phyloP scores from a whole-genome alignment of 768 basidiomycete genomes.

The Cyclocybe cylindracea region DNA sequence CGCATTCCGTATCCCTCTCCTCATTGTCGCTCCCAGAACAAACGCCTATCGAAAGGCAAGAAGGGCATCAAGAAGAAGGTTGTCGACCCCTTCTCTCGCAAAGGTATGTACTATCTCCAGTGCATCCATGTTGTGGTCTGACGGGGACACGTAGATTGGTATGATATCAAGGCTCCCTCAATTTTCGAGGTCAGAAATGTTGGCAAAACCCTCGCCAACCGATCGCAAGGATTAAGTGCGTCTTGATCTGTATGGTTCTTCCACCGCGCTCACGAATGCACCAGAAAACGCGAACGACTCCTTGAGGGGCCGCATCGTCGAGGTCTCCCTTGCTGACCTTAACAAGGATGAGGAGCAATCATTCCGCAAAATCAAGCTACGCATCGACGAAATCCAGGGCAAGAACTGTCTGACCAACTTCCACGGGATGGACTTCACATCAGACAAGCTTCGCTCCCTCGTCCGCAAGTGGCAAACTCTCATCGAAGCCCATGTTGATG shows the following conservation, averaged over 20 bases:
- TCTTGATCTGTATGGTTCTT: conserved; percentile 20
- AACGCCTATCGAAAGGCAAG: conserved; percentile 97
- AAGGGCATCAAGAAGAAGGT: conserved; percentile 99
- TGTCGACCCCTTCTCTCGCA: conserved; percentile 99
- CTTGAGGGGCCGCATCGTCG: conserved; percentile 93
- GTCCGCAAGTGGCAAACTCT: conserved; percentile 99
- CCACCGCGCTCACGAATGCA: conserved; percentile 3
- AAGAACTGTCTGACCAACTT: conserved; percentile 99
- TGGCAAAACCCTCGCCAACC: conserved; percentile 98
- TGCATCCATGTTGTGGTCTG: conserved; percentile 4
- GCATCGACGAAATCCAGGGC: conserved; percentile 95
- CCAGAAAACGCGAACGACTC: conserved; percentile 98
- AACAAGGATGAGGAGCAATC: conserved; percentile 99
- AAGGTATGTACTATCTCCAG: conserved; percentile 57
- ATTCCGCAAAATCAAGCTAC: conserved; percentile 99
- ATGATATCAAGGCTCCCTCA: conserved; percentile 97
- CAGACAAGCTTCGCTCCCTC: conserved; percentile 99
- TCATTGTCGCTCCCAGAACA: conserved; percentile 63
- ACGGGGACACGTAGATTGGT: conserved; percentile 74
- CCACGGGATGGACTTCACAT: conserved; percentile 99
- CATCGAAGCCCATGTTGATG: conserved; percentile 98
- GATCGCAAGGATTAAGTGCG: conserved; percentile 97
- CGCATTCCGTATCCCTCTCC: conserved; percentile 7
- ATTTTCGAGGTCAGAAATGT: conserved; percentile 96
- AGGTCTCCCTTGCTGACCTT: conserved; percentile 95